Percentiles rank a stretch among this genome's conserved stretches.
Conservation (phyloP, 805 yeast genomes). For the Candida alai region DNA sequence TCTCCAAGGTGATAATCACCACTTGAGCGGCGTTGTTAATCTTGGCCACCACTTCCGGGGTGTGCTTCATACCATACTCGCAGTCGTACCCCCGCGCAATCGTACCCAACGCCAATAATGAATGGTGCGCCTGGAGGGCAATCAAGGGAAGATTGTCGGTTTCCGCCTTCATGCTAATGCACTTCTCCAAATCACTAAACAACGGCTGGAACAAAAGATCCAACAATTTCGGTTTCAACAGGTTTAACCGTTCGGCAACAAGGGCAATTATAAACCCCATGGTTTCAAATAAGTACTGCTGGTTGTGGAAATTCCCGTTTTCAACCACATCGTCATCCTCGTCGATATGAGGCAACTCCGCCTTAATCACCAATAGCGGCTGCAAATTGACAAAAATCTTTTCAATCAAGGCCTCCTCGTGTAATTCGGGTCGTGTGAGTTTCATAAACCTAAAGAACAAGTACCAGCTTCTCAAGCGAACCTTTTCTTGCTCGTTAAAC, state of each 20-base stretch:
- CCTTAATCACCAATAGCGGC: constrained; percentile 61
- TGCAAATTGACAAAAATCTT: constrained; percentile 59
- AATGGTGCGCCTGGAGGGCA: constrained; percentile 78
- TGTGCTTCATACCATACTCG: constrained; percentile 31
- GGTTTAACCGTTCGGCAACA: constrained; percentile 16
- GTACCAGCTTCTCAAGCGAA: constrained; percentile 86
- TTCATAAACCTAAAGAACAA: constrained; percentile 79
- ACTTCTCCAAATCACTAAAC: constrained; percentile 64
- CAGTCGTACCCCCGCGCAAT: constrained; percentile 81
- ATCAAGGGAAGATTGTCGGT: constrained; percentile 27
- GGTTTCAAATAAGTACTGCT: constrained; percentile 80
- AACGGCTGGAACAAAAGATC: constrained; percentile 73
- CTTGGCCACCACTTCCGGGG: constrained; percentile 37
- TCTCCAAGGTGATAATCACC: constrained; percentile 77
- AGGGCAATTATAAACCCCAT: constrained; percentile 71
- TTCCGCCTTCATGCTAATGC: constrained; percentile 34
- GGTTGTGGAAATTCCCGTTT: constrained; percentile 65
- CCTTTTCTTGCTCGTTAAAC: constrained; percentile 68
- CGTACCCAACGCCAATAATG: constrained; percentile 84
- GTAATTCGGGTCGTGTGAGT: constrained; percentile 58
- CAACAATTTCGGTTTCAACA: constrained; percentile 42
- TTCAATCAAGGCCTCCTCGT: constrained; percentile 44
- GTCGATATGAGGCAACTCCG: constrained; percentile 50
- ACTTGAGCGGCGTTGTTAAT: constrained; percentile 74
- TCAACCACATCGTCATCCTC: constrained; percentile 48